Conservation (phyloP, 1,284 basidiomycete species). For the Xerocomus amazonicus region DNA sequence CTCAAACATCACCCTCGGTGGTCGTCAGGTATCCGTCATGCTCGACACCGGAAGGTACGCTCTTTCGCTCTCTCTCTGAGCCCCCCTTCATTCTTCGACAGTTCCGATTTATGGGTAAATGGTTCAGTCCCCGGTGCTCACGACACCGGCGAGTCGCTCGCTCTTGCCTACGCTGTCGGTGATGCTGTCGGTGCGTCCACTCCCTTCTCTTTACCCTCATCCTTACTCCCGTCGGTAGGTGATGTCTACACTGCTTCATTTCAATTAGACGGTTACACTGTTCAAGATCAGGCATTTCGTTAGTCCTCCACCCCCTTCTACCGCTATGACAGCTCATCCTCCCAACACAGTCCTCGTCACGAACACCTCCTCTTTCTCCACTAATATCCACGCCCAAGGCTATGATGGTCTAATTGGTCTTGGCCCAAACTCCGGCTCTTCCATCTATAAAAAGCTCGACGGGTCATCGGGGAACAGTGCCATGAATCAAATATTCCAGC, state of each 20-base stretch:
- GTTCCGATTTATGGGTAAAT: conserved; percentile 35
- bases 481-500: conserved; percentile 58
- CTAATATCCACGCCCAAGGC: conserved; percentile 55
- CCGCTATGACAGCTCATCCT: conserved; percentile 5
- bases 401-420: conserved; percentile 71
- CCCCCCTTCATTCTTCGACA: conserved; percentile 10
- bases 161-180: conserved; percentile 66
- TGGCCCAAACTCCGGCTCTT: conserved; percentile 68
- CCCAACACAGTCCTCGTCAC: conserved; percentile 54
- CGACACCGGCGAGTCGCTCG: conserved; percentile 54
- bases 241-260: conserved; percentile 55
- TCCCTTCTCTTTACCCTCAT: not conserved
- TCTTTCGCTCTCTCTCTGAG: not conserved
- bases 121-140: conserved; percentile 36
- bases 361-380: conserved; percentile 63
- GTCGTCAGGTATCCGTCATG: conserved; percentile 46
- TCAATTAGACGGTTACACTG: conserved; percentile 52
- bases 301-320: conserved; percentile 29
- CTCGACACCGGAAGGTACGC: conserved; percentile 57
- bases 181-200: conserved; percentile 50
- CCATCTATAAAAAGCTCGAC: conserved; percentile 55
- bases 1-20: conserved; percentile 55
- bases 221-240: conserved; percentile 40
- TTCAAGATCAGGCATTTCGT: conserved; percentile 70
- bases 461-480: conserved; percentile 50